Evolutionary conservation across 495 filamentous ascomycete genomes (phyloP).

Genomic region (Penicillium diatomitis): DNA sequence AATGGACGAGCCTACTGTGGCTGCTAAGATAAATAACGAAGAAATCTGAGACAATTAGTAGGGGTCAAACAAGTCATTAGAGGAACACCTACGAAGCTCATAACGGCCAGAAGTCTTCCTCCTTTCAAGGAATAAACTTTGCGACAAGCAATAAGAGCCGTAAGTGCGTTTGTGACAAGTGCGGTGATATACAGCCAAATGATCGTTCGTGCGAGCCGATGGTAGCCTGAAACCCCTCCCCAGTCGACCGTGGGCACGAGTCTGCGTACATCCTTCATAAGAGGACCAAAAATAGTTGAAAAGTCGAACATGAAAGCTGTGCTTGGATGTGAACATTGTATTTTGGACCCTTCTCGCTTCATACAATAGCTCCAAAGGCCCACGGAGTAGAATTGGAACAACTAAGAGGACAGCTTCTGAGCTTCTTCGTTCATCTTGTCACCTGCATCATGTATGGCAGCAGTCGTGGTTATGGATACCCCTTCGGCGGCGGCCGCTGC

Average conservation of each 20-base stretch:
- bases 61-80: not conserved
- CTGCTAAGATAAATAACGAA: not conserved
- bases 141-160: no score
- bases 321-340: not conserved
- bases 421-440: not conserved
- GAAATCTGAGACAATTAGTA: not conserved
- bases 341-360: not conserved
- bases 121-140: no score
- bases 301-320: no score
- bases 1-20: not conserved
- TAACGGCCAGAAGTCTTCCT: no score
- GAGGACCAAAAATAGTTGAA: no score
- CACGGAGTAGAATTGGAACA: not conserved
- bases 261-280: no score
- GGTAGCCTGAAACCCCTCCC: no score
- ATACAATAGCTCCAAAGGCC: not conserved
- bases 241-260: no score
- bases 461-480: not conserved
- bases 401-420: not conserved
- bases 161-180: no score
- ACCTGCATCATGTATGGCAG: not conserved
- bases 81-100: not conserved
- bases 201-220: no score
- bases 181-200: no score
- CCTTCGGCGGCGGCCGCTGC: not conserved